Evolutionary conservation across 2,329 filamentous ascomycete species (phyloP).

Genomic region (Trichoderma oligosporum): DNA sequence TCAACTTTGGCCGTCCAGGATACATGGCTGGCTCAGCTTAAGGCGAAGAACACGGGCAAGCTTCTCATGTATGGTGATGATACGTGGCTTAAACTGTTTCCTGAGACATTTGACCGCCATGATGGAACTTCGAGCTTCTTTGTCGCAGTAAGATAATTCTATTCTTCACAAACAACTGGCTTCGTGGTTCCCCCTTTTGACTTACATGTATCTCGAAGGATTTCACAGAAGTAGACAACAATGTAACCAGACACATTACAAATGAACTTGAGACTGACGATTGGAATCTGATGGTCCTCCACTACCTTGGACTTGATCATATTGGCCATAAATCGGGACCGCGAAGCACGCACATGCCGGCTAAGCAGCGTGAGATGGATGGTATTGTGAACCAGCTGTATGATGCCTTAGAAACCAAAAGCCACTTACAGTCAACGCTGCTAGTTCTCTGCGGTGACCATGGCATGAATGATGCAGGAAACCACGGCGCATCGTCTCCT

Average conservation of each 20-base stretch:
- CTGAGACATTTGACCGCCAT: slow-evolving; percentile 75
- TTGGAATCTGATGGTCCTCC: slow-evolving; percentile 91
- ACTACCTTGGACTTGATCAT: slow-evolving; percentile 93
- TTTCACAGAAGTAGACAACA: slow-evolving; percentile 95
- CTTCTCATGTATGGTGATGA: slow-evolving; percentile 96
- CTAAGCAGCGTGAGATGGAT: slow-evolving; percentile 95
- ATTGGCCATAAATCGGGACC: slow-evolving; percentile 97
- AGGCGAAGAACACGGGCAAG: slow-evolving; percentile 65
- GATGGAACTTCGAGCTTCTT: slow-evolving; percentile 98
- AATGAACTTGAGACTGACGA: slow-evolving; percentile 71
- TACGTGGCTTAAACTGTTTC: slow-evolving; percentile 97
- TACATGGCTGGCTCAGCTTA: slow-evolving; percentile 94
- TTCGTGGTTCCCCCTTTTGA: not conserved
- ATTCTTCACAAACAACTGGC: not conserved
- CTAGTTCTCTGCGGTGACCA: slow-evolving; percentile 90
- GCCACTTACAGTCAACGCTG: slow-evolving; percentile 72
- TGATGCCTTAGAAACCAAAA: slow-evolving; percentile 63
- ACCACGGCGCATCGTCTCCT: slow-evolving; percentile 89
- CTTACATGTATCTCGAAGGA: slow-evolving; percentile 54
- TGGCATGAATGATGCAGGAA: slow-evolving; percentile 99
- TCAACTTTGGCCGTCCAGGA: slow-evolving; percentile 86
- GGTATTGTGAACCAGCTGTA: slow-evolving; percentile 73
- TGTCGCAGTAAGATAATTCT: slow-evolving; percentile 82
- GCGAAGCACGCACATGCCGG: slow-evolving; percentile 80
- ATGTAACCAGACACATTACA: slow-evolving; percentile 87